These are phyloP conservation scores for Ordospora colligata DNA, from an alignment of 371 early-diverging fungal species.

Conservation along the genomic window DNA sequence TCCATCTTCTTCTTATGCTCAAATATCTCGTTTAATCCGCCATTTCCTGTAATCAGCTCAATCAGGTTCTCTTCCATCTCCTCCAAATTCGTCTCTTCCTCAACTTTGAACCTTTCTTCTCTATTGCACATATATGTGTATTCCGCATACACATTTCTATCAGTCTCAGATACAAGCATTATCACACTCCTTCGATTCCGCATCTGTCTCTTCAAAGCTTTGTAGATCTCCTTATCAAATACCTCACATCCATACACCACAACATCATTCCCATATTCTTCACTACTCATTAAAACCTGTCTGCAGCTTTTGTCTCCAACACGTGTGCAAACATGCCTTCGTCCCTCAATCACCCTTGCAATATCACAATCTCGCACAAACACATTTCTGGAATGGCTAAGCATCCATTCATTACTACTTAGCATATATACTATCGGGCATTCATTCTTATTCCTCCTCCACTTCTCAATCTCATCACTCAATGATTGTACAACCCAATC, in stretches of 20 bases:
- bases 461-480: constrained; percentile 7
- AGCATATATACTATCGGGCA: neutral
- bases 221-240: constrained; percentile 16
- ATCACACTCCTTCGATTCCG: neutral
- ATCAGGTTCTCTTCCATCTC: constrained; percentile 2
- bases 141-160: neutral
- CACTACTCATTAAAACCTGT: neutral
- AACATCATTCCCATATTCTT: constrained; percentile 10
- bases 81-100: neutral
- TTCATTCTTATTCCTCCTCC: neutral
- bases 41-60: neutral
- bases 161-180: neutral
- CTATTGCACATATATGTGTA: neutral
- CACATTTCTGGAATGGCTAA: neutral
- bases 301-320: neutral
- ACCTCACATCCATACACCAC: constrained; percentile 11
- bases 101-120: neutral
- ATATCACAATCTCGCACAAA: neutral
- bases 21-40: neutral
- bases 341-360: neutral
- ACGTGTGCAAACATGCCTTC: neutral
- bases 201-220: constrained; percentile 16
- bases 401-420: neutral
- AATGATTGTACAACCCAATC: neutral
- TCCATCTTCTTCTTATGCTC: constrained; percentile 8